Evolutionary conservation across 208 protist species (phyloP).

Genomic region (Acanthamoeba healyi): DNA sequence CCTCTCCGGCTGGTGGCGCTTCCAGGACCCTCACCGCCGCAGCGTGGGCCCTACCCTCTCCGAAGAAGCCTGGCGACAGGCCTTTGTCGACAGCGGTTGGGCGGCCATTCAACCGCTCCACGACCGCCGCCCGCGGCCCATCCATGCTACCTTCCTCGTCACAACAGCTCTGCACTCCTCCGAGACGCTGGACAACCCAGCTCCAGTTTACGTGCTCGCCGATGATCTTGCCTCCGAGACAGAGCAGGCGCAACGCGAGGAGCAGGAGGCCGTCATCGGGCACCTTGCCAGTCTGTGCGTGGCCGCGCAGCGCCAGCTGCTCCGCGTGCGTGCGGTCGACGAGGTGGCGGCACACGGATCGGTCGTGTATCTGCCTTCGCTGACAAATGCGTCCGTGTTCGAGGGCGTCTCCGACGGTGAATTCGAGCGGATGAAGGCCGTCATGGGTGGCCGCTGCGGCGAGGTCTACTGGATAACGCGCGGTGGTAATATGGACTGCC

Average conservation of each 20-base stretch:
- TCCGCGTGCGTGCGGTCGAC: too few relatives aligned
- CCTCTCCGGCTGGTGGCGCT: constrained; percentile 78
- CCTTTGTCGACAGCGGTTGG: constrained; percentile 33
- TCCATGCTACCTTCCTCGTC: constrained; percentile 38
- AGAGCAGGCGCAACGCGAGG: neutral
- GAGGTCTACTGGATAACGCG: constrained; percentile 13
- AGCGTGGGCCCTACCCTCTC: constrained; percentile 46
- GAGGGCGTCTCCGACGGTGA: constrained; percentile 16
- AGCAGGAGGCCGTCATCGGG: neutral
- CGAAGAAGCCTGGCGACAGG: neutral
- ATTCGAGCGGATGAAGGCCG: neutral
- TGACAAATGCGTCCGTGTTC: neutral
- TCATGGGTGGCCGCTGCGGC: neutral
- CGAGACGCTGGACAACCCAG: neutral
- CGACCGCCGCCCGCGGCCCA: neutral
- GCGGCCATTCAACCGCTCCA: neutral
- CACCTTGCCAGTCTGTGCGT: neutral
- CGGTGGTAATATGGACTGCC: constrained; percentile 14
- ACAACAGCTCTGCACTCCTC: neutral
- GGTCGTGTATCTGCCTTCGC: neutral
- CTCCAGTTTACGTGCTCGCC: neutral
- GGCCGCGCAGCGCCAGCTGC: neutral
- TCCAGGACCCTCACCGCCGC: constrained; percentile 60
- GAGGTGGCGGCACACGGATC: neutral
- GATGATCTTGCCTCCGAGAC: too few relatives aligned